These are phyloP conservation scores for Candida chauliodis DNA, from an alignment of 805 yeast species.

Conservation along the genomic window DNA sequence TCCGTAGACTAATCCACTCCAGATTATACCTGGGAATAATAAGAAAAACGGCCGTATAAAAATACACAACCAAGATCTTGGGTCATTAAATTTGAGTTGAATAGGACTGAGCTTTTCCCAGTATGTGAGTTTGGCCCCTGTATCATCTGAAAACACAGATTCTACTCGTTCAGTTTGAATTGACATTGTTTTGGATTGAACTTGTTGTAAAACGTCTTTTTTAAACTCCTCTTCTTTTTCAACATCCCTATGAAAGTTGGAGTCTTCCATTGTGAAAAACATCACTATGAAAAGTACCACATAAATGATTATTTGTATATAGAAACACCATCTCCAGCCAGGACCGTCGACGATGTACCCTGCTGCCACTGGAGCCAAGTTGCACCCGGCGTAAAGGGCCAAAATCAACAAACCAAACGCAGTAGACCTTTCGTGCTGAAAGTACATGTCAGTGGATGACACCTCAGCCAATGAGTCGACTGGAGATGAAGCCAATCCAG, in stretches of 20 bases:
- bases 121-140: not conserved
- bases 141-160: not conserved
- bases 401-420: slow-evolving; percentile 30
- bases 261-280: slow-evolving; percentile 41
- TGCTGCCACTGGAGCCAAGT: slow-evolving; percentile 43
- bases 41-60: slow-evolving; percentile 1
- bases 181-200: not conserved
- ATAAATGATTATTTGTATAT: slow-evolving; percentile 26
- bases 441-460: slow-evolving; percentile 42
- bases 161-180: not conserved
- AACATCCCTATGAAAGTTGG: slow-evolving; percentile 32
- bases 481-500: slow-evolving; percentile 37
- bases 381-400: slow-evolving; percentile 43
- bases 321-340: slow-evolving; percentile 42
- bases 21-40: slow-evolving; percentile 17
- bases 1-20: slow-evolving; percentile 47
- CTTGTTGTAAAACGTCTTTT: slow-evolving; percentile 1
- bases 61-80: slow-evolving; percentile 5
- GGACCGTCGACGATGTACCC: slow-evolving; percentile 37
- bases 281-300: slow-evolving; percentile 29
- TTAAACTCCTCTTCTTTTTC: slow-evolving; percentile 4
- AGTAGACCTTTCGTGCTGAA: slow-evolving; percentile 40
- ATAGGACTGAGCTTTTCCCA: not conserved
- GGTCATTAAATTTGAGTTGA: slow-evolving; percentile 4
- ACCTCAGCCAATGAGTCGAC: slow-evolving; percentile 46